phyloP scores from a whole-genome alignment of 331 rosid genomes.

The Malus hybrid region DNA sequence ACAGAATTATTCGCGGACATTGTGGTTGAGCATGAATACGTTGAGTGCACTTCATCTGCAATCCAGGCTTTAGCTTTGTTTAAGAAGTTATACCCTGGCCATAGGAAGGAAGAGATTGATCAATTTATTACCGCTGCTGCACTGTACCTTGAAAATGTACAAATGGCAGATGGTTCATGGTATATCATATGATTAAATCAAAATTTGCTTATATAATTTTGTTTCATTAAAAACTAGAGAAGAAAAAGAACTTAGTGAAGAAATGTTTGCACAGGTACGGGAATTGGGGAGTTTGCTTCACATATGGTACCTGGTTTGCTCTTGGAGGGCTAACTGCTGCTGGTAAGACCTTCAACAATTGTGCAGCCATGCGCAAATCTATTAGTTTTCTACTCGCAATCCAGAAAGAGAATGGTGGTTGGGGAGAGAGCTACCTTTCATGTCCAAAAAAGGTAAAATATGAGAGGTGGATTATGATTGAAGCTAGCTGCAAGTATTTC shows the following conservation, averaged over 20 bases:
- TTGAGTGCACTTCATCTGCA: slow-evolving; percentile 64
- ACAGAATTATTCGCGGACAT: slow-evolving; percentile 57
- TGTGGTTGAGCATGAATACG: slow-evolving; percentile 65
- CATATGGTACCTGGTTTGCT: neutral
- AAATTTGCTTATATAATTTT: neutral
- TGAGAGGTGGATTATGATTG: neutral
- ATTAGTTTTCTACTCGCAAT: slow-evolving; percentile 43
- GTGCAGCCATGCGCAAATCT: slow-evolving; percentile 41
- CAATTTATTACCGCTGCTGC: neutral
- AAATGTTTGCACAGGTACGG: slow-evolving; percentile 30
- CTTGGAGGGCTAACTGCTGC: slow-evolving; percentile 35
- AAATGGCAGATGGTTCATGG: slow-evolving; percentile 16
- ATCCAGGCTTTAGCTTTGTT: slow-evolving; percentile 38
- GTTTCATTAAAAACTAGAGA: no score
- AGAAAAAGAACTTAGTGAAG: neutral
- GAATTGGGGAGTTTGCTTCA: neutral
- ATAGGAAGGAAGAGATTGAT: slow-evolving; percentile 17
- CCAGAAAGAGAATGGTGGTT: slow-evolving; percentile 65
- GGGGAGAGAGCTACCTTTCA: slow-evolving; percentile 84
- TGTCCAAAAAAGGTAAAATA: slow-evolving; percentile 48
- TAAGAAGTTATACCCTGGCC: slow-evolving; percentile 11
- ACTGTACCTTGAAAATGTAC: neutral
- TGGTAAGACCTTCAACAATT: slow-evolving; percentile 49
- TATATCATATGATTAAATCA: neutral
- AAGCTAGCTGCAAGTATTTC: neutral